These are phyloP conservation scores for Coprinopsis cinerea DNA, from an alignment of 768 basidiomycete genomes.

Conservation along the genomic window DNA sequence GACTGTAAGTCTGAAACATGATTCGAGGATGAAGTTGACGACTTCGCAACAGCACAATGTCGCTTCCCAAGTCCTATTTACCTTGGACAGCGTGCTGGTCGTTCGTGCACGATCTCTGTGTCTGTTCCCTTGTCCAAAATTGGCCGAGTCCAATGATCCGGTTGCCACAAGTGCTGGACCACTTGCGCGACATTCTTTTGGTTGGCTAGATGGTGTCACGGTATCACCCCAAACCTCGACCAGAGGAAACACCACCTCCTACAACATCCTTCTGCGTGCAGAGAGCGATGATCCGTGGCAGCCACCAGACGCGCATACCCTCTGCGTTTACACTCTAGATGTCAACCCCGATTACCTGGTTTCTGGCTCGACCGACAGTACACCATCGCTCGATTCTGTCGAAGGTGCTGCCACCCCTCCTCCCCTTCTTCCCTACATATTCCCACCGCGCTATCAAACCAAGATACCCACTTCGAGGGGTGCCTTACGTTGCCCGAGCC, in stretches of 20 bases:
- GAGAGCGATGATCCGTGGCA: slow-evolving; percentile 5
- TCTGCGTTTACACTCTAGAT: not conserved
- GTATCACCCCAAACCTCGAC: not conserved
- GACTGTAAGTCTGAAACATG: no score
- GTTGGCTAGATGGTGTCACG: slow-evolving; percentile 1
- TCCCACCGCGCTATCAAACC: slow-evolving; percentile 1
- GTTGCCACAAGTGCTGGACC: not conserved
- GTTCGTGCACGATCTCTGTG: not conserved
- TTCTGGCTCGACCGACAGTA: no score
- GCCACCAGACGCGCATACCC: not conserved
- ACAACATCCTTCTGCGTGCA: not conserved
- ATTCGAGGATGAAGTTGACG: no score
- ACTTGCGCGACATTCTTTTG: not conserved
- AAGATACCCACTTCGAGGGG: not conserved
- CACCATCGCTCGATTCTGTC: no score
- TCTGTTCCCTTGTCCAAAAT: not conserved
- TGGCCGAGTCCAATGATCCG: not conserved
- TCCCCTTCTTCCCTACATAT: slow-evolving; percentile 1
- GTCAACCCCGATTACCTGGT: not conserved
- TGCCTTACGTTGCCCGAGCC: not conserved
- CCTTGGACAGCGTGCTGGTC: not conserved
- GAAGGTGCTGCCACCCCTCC: no score
- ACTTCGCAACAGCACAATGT: not conserved
- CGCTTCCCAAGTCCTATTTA: not conserved
- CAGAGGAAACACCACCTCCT: not conserved